Conservation (phyloP, 2,329 filamentous ascomycete genomes). For the Pseudogymnoascus pannorum region DNA sequence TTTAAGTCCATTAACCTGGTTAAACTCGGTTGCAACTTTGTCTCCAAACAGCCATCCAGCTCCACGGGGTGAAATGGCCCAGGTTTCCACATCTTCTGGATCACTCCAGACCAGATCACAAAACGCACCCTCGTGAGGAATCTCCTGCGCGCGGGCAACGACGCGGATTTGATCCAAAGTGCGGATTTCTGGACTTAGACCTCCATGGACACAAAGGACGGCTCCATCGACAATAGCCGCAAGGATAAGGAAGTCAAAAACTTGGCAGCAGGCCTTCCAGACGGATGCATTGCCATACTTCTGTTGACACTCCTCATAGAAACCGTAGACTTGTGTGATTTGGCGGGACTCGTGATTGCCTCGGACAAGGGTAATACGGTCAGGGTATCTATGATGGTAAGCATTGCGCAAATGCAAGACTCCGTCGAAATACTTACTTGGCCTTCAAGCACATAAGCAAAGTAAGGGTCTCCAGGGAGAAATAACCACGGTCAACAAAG, state of each 20-base stretch:
- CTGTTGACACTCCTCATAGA: constrained; percentile 70
- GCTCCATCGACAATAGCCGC: constrained; percentile 68
- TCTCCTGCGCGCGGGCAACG: constrained; percentile 66
- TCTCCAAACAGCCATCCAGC: constrained; percentile 50
- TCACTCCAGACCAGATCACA: constrained; percentile 73
- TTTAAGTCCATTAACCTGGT: constrained; percentile 65
- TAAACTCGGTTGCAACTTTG: constrained; percentile 69
- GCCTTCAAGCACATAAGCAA: constrained; percentile 66
- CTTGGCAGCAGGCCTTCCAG: constrained; percentile 72
- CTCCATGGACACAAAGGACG: constrained; percentile 66
- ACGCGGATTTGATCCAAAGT: constrained; percentile 70
- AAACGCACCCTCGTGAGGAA: constrained; percentile 70
- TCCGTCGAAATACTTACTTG: constrained; percentile 42
- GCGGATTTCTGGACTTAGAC: constrained; percentile 64
- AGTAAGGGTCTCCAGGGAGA: constrained; percentile 66
- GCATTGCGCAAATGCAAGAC: not conserved
- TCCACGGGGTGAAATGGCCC: constrained; percentile 61
- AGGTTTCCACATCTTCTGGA: constrained; percentile 63
- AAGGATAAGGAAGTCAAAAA: constrained; percentile 70
- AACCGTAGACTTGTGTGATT: constrained; percentile 72
- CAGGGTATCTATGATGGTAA: constrained; percentile 49
- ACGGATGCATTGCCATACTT: constrained; percentile 73
- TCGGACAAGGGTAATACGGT: constrained; percentile 64
- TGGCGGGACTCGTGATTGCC: constrained; percentile 72
- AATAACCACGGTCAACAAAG: constrained; percentile 69